Evolutionary conservation across 805 yeast genomes (phyloP).

Genomic region (Candida sphagnicola): DNA sequence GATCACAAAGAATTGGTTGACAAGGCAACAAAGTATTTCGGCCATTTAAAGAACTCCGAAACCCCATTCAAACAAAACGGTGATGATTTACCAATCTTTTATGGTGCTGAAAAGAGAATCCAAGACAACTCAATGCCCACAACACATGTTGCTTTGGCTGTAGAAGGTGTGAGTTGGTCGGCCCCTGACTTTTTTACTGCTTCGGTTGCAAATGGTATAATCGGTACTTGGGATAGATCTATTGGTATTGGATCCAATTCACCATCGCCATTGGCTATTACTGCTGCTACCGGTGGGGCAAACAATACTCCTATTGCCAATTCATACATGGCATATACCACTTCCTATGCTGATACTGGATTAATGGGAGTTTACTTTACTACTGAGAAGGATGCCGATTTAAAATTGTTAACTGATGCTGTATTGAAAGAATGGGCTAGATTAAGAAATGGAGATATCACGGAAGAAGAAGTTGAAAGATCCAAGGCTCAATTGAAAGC

Average conservation of each 20-base stretch:
- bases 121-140: slow-evolving; percentile 80
- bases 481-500: slow-evolving; percentile 96
- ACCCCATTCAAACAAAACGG: slow-evolving; percentile 72
- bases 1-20: slow-evolving; percentile 79
- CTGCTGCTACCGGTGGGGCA: slow-evolving; percentile 55
- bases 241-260: slow-evolving; percentile 78
- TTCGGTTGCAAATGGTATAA: slow-evolving; percentile 91
- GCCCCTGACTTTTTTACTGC: slow-evolving; percentile 95
- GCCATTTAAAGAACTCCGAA: slow-evolving; percentile 57
- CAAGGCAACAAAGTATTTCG: slow-evolving; percentile 74
- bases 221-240: slow-evolving; percentile 97
- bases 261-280: slow-evolving; percentile 79
- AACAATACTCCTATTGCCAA: slow-evolving; percentile 72
- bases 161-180: slow-evolving; percentile 98
- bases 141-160: slow-evolving; percentile 88
- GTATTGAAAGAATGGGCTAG: slow-evolving; percentile 87
- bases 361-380: slow-evolving; percentile 95
- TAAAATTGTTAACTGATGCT: slow-evolving; percentile 67
- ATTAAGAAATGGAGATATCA: slow-evolving; percentile 69
- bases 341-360: slow-evolving; percentile 96
- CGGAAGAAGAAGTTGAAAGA: slow-evolving; percentile 84
- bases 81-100: slow-evolving; percentile 71
- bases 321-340: slow-evolving; percentile 93
- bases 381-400: slow-evolving; percentile 67
- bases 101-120: slow-evolving; percentile 82